These are phyloP conservation scores for Quercus suber DNA, from an alignment of 306 rosid species.

Conservation along the genomic window DNA sequence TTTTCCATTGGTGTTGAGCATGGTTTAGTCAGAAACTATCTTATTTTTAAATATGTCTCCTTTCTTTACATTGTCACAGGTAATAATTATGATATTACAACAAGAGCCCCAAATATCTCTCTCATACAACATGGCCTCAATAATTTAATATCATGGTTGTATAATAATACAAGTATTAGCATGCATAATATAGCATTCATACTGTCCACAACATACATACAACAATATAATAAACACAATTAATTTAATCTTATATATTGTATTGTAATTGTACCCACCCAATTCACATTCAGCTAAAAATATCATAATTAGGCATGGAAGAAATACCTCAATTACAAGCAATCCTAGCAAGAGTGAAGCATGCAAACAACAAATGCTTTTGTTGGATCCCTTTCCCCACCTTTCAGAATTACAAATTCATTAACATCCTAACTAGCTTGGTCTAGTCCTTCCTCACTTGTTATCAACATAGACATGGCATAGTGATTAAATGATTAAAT, in stretches of 20 bases:
- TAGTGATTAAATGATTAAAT: no score
- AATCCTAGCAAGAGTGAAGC: not conserved
- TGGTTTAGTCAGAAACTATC: no score
- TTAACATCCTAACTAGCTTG: no score
- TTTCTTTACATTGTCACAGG: constrained; percentile 18
- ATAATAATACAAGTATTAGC: constrained; percentile 37
- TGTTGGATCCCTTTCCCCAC: not conserved
- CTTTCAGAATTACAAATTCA: not conserved
- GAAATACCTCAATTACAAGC: not conserved
- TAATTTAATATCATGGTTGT: constrained; percentile 42
- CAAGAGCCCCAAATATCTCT: constrained; percentile 47
- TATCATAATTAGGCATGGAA: not conserved
- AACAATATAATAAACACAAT: constrained; percentile 17
- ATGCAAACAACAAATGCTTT: not conserved
- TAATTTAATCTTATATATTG: constrained; percentile 27
- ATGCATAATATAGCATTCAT: constrained; percentile 35
- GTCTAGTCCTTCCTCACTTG: no score
- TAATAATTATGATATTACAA: constrained; percentile 26
- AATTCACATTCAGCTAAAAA: constrained; percentile 37
- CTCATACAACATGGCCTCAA: constrained; percentile 65
- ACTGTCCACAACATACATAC: constrained; percentile 23
- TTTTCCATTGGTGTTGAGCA: no score
- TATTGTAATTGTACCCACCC: constrained; percentile 19
- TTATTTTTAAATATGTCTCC: constrained; percentile 2
- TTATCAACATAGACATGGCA: no score